Percentiles rank a stretch among this genome's conserved stretches.
Conservation (phyloP, 1,284 basidiomycete species). For the Bondarzewia mesenterica region DNA sequence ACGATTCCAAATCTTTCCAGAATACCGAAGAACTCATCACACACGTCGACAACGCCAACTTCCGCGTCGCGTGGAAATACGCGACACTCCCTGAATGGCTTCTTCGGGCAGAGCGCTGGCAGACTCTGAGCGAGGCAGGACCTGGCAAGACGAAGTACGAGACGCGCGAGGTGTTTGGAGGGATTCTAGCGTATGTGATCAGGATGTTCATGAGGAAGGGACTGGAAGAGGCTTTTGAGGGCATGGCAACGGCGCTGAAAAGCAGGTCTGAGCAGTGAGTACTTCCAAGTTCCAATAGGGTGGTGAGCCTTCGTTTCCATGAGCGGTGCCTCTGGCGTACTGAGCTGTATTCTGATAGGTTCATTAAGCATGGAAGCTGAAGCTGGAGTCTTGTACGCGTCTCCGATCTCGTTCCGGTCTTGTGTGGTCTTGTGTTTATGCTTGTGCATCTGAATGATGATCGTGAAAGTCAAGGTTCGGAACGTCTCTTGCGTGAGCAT, state of each 20-base stretch:
- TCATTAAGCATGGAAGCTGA: too few species aligned
- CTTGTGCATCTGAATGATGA: too few species aligned
- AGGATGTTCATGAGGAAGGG: constrained; percentile 34
- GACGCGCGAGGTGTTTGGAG: constrained; percentile 53
- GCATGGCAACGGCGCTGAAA: constrained; percentile 54
- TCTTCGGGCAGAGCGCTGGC: constrained; percentile 29
- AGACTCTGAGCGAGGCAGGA: constrained; percentile 39
- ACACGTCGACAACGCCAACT: constrained; percentile 3
- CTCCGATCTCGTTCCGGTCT: too few species aligned
- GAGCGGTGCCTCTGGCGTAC: not conserved
- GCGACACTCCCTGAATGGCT: not conserved
- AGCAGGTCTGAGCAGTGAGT: constrained; percentile 30
- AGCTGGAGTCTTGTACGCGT: too few species aligned
- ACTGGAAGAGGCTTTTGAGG: constrained; percentile 39
- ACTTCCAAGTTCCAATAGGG: not conserved
- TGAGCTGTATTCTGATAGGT: too few species aligned
- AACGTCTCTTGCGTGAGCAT: too few species aligned
- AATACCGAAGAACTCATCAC: constrained; percentile 5
- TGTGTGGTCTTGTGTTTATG: too few species aligned
- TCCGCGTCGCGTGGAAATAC: constrained; percentile 7
- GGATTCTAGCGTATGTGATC: constrained; percentile 48
- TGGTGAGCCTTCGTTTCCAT: not conserved
- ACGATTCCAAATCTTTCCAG: constrained; percentile 1
- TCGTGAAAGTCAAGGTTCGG: too few species aligned
- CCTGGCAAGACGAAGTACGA: constrained; percentile 54